Evolutionary conservation across 345 rosid species (phyloP).

Genomic region (Bruguiera gymnorhiza): DNA sequence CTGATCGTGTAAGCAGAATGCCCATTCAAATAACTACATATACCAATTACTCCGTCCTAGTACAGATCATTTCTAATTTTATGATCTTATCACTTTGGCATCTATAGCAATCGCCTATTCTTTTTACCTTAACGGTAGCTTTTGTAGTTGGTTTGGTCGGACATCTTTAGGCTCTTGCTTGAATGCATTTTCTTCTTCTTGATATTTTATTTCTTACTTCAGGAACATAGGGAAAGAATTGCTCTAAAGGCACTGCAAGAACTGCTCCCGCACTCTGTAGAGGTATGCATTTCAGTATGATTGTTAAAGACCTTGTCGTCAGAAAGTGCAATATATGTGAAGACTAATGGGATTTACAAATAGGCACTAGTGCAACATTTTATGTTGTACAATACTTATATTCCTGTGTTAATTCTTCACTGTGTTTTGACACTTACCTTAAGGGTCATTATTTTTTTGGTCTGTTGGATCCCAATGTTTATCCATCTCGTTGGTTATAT

Average conservation of each 20-base stretch:
- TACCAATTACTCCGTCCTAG: not conserved
- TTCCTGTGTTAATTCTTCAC: no score
- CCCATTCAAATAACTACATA: constrained; percentile 4
- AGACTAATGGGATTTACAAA: not conserved
- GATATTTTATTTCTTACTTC: constrained; percentile 14
- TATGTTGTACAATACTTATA: no score
- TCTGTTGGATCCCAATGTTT: not conserved
- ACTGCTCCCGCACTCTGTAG: constrained; percentile 42
- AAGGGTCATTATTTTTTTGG: not conserved
- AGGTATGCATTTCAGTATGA: constrained; percentile 26
- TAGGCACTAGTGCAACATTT: no score
- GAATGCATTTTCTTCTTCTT: not conserved
- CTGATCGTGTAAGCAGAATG: constrained; percentile 31
- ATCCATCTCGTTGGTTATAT: constrained; percentile 6
- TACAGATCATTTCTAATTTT: constrained; percentile 4
- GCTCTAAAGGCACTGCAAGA: constrained; percentile 40
- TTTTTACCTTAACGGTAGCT: not conserved
- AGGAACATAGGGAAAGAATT: constrained; percentile 43
- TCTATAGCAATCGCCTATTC: not conserved
- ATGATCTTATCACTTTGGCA: not conserved
- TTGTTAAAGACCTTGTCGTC: not conserved
- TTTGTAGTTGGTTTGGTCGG: not conserved
- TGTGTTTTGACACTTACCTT: not conserved
- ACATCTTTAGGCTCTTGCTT: not conserved
- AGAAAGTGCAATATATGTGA: not conserved